These are phyloP conservation scores for Solanum chmielewskii DNA, from an alignment of 257 asterid genomes.

Conservation along the genomic window DNA sequence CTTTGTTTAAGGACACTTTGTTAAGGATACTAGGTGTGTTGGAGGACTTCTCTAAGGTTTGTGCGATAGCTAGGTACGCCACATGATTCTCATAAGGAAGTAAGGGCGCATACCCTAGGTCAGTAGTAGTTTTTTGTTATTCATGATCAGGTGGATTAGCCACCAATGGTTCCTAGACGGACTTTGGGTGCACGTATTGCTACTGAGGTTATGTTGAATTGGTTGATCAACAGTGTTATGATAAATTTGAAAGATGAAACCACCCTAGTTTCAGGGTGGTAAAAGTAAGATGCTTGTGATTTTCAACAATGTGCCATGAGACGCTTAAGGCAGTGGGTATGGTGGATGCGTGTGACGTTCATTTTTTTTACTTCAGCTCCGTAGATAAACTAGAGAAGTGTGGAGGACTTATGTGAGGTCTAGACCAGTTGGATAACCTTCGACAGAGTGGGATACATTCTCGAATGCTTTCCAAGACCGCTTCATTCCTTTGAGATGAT, in stretches of 20 bases:
- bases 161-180: neutral
- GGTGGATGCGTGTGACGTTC: neutral
- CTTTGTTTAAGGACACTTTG: no score
- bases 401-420: neutral
- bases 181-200: neutral
- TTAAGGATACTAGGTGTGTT: neutral
- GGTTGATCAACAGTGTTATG: neutral
- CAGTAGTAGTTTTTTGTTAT: rapidly evolving
- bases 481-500: neutral
- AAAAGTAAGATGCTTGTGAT: neutral
- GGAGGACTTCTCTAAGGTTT: neutral
- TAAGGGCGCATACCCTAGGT: neutral
- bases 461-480: neutral
- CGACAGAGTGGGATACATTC: no score
- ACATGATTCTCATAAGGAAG: neutral
- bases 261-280: neutral
- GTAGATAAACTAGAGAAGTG: neutral
- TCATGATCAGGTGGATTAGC: neutral
- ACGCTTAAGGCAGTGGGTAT: neutral
- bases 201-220: neutral
- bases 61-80: neutral
- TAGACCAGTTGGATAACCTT: no score
- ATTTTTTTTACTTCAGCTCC: neutral
- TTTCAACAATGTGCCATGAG: neutral
- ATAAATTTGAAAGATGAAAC: no score